Base-by-base conservation (phyloP, 331 rosid species). In the Saraca asoca region DNA sequence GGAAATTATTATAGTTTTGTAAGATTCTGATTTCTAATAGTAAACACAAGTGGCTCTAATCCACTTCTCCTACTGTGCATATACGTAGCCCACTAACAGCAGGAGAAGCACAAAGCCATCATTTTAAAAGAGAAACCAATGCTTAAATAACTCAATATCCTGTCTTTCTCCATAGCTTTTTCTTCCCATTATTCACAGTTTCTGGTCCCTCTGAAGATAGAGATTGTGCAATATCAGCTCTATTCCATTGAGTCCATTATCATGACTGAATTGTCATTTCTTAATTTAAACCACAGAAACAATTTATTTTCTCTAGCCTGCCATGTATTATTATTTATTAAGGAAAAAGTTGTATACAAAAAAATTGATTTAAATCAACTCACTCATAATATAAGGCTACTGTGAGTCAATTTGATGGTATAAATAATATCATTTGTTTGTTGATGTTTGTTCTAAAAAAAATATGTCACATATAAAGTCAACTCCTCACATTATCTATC, bases 91-190 rank as follows among this genome's bases (percentile, higher is more conserved):
- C 43, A 71, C 69, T 73, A 41, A 51, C 75, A 58, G 13, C 54
- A 11, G 48, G 75, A 70, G 69, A 68, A 35, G 75, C 78, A 71
- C 75, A 75, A 79, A 60, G 51, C 72, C 68, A 71, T 64, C 72
- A 62, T 63, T 75, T 75, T 70, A 13, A 13, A 57, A 53, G 37
- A 70, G 62, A 74, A 68, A 46, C 65, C 51, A 38, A 68, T 53
- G 64, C 55, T 35, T 37, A 37, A 66, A 58, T 73, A 71, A 45
- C 71, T 50, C 31, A 51, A 35, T 51, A 75, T 24, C 71, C 62
- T 64, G 66, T 76, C 66, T 45, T 53, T 49, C 34, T 55, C 50
- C 65, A 33, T 20, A 63, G 66, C 56, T 75, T 82, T 75, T 73
- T 73, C 66, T 64, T 58, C 46, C 70, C 68, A 78, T 73, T 80